Evolutionary conservation across 2,329 filamentous ascomycete genomes (phyloP).

Genomic region (Penicillium sp.): DNA sequence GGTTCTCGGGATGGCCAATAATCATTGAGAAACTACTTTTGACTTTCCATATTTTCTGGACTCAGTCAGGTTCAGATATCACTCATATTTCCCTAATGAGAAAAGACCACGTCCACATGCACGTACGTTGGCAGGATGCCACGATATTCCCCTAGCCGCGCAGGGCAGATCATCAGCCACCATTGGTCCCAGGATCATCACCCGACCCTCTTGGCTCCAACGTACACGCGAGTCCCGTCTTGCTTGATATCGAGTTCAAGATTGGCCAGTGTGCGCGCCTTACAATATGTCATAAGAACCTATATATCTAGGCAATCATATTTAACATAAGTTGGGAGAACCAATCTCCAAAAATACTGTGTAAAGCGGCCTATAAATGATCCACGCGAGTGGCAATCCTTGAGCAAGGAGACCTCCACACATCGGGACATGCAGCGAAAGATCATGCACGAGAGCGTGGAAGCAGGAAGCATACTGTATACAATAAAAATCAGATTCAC

Average conservation of each 20-base stretch:
- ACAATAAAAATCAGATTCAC: background rate
- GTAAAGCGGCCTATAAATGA: too few species aligned
- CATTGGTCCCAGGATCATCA: constrained; percentile 2
- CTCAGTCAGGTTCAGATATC: too few species aligned
- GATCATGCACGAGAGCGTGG: background rate
- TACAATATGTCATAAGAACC: too few species aligned
- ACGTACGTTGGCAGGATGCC: background rate
- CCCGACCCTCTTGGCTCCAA: constrained; percentile 8
- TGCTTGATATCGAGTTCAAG: background rate
- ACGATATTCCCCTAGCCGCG: constrained; percentile 4
- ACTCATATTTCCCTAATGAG: too few species aligned
- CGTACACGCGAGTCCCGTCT: background rate
- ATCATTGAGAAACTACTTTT: background rate
- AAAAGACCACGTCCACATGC: background rate
- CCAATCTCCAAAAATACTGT: background rate
- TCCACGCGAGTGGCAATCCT: background rate
- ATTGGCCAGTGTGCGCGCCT: background rate
- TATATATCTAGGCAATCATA: too few species aligned
- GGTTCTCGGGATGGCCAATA: constrained; percentile 2
- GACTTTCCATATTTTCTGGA: too few species aligned
- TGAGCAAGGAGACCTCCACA: constrained; percentile 1
- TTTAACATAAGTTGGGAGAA: background rate
- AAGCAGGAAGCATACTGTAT: background rate
- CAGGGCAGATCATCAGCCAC: background rate
- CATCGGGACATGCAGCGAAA: background rate